These are phyloP conservation scores for Cystobasidium pallidum DNA, from an alignment of 1,284 basidiomycete species.

Conservation along the genomic window DNA sequence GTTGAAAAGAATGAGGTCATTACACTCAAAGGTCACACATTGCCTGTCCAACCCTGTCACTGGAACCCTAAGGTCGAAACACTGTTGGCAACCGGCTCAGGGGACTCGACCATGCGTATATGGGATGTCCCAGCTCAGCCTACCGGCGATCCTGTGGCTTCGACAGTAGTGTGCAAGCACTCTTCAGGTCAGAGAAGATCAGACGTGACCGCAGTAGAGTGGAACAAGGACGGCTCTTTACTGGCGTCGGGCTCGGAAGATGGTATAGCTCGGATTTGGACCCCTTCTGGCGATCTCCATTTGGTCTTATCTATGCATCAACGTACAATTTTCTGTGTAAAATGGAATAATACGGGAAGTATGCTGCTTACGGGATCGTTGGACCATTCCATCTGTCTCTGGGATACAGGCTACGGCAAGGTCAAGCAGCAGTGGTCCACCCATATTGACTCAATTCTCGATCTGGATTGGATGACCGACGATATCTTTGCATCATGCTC, in stretches of 20 bases:
- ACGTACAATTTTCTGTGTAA: conserved; percentile 49
- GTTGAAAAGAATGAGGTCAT: conserved; percentile 39
- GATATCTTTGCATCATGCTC: conserved; percentile 72
- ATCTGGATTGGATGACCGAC: conserved; percentile 77
- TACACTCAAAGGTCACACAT: conserved; percentile 48
- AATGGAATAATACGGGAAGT: conserved; percentile 50
- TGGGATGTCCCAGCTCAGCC: conserved; percentile 68
- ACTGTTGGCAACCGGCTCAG: conserved; percentile 76
- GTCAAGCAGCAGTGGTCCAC: conserved; percentile 51
- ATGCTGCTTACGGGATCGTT: conserved; percentile 50
- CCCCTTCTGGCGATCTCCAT: conserved; percentile 55
- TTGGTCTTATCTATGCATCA: conserved; percentile 54
- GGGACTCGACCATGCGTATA: conserved; percentile 72
- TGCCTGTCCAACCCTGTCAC: conserved; percentile 67
- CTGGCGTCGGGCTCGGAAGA: conserved; percentile 65
- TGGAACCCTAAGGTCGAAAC: conserved; percentile 72
- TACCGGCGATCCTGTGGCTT: conserved; percentile 58
- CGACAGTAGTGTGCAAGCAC: conserved; percentile 61
- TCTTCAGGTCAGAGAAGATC: conserved; percentile 64
- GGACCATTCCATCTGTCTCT: conserved; percentile 52
- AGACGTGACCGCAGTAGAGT: conserved; percentile 73
- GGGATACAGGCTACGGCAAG: conserved; percentile 52
- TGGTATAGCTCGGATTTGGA: conserved; percentile 65
- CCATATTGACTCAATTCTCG: conserved; percentile 69
- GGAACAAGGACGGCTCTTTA: conserved; percentile 63